phyloP scores from a whole-genome alignment of 208 protist species.

The Leishmania guyanensis region DNA sequence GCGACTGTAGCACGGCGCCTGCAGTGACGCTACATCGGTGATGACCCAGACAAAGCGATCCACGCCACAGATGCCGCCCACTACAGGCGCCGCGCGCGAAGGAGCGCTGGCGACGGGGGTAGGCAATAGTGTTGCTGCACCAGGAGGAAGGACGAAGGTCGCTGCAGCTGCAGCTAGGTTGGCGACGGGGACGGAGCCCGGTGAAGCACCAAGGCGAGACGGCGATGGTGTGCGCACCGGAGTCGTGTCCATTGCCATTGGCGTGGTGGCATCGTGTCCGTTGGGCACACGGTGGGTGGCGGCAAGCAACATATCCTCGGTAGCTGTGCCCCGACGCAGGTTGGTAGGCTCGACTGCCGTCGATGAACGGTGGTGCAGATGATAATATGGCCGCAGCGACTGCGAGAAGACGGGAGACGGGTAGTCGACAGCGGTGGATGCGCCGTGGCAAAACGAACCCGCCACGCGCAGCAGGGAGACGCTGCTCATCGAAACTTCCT shows the following conservation, averaged over 20 bases:
- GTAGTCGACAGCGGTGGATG: not conserved
- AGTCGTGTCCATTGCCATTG: not conserved
- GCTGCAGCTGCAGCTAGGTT: not conserved
- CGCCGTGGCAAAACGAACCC: not conserved
- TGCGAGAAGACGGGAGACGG: not conserved
- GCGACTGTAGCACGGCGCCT: slow-evolving; percentile 27
- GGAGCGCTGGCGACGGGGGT: not conserved
- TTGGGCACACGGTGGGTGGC: not conserved
- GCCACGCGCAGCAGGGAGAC: not conserved
- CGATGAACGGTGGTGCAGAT: not conserved
- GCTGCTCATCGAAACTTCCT: not conserved
- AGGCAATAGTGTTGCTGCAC: not conserved
- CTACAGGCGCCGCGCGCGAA: not conserved
- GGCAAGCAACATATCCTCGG: not conserved
- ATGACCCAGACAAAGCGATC: slow-evolving; percentile 17
- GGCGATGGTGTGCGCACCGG: not conserved
- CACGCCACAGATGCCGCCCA: not conserved
- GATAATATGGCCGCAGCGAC: not conserved
- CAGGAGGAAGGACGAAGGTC: not conserved
- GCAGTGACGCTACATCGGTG: not conserved
- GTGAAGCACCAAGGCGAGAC: not conserved
- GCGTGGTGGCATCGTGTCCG: slow-evolving; percentile 2
- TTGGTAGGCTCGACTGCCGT: not conserved
- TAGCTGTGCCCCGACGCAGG: not conserved
- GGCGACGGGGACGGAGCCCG: not conserved